phyloP scores from a whole-genome alignment of 495 filamentous ascomycete species.

The Neurospora tetrasperma region DNA sequence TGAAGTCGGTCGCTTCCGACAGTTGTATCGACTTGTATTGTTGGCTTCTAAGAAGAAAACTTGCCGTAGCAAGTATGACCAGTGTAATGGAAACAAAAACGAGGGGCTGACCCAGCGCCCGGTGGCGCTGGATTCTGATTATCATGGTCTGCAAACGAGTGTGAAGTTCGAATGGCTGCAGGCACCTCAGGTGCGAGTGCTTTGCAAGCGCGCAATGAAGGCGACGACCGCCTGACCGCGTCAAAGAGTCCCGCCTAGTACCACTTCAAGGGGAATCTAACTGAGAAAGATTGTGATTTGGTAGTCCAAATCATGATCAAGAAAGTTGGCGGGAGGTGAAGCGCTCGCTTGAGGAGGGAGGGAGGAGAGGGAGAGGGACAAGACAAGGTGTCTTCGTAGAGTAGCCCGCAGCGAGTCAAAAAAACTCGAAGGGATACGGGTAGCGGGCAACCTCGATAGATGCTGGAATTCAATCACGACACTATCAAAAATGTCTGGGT shows the following conservation, averaged over 20 bases:
- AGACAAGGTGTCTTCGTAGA: background rate
- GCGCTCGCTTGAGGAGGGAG: background rate
- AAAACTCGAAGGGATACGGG: background rate
- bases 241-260: background rate
- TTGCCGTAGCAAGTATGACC: background rate
- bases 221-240: background rate
- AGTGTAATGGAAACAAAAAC: background rate
- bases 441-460: background rate
- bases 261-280: background rate
- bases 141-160: background rate
- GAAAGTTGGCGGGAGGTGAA: background rate
- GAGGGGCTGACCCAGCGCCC: background rate
- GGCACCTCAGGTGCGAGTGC: background rate
- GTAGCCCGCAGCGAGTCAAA: background rate
- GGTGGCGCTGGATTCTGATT: background rate
- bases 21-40: background rate
- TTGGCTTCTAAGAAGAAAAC: background rate
- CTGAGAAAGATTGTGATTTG: background rate
- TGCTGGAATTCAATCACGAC: background rate
- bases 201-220: background rate
- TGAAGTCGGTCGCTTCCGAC: background rate
- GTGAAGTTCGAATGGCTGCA: background rate
- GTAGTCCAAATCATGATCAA: background rate
- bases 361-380: background rate
- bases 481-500: background rate